Evolutionary conservation across 2,329 filamentous ascomycete species (phyloP).

Genomic region (Diplodia intermedia): DNA sequence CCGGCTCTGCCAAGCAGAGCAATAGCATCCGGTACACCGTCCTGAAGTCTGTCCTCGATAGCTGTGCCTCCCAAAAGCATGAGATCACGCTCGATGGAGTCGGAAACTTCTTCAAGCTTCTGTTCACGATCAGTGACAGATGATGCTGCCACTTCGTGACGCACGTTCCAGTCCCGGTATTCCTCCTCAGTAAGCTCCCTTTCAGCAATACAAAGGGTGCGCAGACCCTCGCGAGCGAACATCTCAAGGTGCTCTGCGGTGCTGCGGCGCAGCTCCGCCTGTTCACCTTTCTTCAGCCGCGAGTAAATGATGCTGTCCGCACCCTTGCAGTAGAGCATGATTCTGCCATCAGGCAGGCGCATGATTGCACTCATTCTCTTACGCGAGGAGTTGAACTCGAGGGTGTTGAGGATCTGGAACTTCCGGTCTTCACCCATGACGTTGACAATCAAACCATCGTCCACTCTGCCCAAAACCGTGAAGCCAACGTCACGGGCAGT

Average conservation of each 20-base stretch:
- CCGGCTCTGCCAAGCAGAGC: conserved; percentile 88
- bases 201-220: conserved; percentile 92
- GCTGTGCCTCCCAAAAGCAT: conserved; percentile 90
- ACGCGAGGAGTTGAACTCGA: conserved; percentile 96
- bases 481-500: conserved; percentile 96
- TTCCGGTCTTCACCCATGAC: conserved; percentile 83
- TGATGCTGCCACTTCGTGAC: conserved; percentile 86
- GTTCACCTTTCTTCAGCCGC: conserved; percentile 82
- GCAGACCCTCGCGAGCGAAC: conserved; percentile 93
- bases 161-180: conserved; percentile 82
- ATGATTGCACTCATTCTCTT: conserved; percentile 99
- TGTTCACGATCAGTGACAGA: conserved; percentile 87
- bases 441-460: conserved; percentile 84
- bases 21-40: conserved; percentile 96
- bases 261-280: conserved; percentile 78
- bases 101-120: conserved; percentile 87
- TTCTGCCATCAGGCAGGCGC: conserved; percentile 87
- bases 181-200: conserved; percentile 80
- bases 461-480: conserved; percentile 81
- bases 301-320: conserved; percentile 98
- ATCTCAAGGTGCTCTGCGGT: conserved; percentile 96
- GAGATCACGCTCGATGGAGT: conserved; percentile 88
- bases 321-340: conserved; percentile 94
- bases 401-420: conserved; percentile 88
- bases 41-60: conserved; percentile 95